Evolutionary conservation across 257 asterid genomes (phyloP), one percentile per base, ranked within the genome.

Genomic region (Solanum pennellii): DNA sequence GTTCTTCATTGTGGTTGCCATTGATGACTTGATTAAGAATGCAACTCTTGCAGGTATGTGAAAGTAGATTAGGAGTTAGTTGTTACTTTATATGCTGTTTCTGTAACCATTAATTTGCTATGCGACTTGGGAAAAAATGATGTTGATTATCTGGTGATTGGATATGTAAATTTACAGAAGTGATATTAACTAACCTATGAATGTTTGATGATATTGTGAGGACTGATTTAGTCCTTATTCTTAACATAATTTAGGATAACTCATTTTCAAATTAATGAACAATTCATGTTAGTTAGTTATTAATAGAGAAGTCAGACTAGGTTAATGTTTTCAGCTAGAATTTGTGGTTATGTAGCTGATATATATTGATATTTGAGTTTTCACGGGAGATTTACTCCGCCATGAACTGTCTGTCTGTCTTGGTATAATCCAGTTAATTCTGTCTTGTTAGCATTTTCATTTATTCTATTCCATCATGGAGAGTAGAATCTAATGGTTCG

Each of bases 11-110:
- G 88, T 90, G 71, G 82, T 27, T 73, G 91, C 95, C 3, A 84
- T 97, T 73, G 98, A 93, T 88, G 96, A 93, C 71, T 89, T 89
- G 85, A 91, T 92, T 89, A 90, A 89, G 88, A 94, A 95, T 87
- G 94, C 90, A 85, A 87, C 92, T 84, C 90, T 93, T 85, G 92
- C 97, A 90, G 98, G 98, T 96, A 91, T 52, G 21, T 21, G 23
- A 47, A 66, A 42, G 69, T 82, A 47, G 31, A 82, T 27, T 15
- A 4, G 27, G 9, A 79, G 27, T 45, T 45, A 41, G 84, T 27
- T 79, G 66, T 79, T 79, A 79, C 18, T 27, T 84, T 56, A 9
- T 42, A 7, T n/a, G 25, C 77, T 44, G 41, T 25, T 56, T 87
- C 18, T 79, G 25, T 79, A 79, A 29, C 29, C 85, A 82, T 29